A percentile compares a stretch with the other conserved stretches of the same genome.
Evolutionary conservation across 495 filamentous ascomycete species (phyloP).

Genomic region (Neurospora discreta): DNA sequence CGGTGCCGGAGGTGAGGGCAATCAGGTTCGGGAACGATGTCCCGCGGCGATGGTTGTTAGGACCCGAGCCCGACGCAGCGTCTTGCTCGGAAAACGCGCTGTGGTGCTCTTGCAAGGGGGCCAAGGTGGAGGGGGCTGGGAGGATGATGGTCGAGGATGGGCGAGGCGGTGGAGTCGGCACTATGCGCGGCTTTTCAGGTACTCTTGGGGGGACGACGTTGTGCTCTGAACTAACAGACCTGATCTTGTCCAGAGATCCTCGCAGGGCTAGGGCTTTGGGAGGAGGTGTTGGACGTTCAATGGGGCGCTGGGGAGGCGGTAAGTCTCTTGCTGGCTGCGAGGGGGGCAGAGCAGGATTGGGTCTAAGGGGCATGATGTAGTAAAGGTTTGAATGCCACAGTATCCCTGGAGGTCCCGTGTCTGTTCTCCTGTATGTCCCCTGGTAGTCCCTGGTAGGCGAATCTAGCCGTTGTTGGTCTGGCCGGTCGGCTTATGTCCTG

Average conservation of each 20-base stretch:
- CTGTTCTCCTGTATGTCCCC: background rate
- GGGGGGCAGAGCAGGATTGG: background rate
- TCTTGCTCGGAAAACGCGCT: constrained; percentile 24
- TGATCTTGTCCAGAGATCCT: constrained; percentile 12
- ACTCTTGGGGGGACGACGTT: constrained; percentile 7
- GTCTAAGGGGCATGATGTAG: background rate
- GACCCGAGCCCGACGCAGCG: constrained; percentile 8
- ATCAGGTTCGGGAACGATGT: constrained; percentile 30
- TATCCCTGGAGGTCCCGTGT: background rate
- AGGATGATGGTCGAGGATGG: constrained; percentile 9
- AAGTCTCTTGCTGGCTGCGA: background rate
- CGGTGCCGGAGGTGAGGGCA: constrained; percentile 19
- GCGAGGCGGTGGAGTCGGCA: constrained; percentile 5
- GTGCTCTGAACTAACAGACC: background rate
- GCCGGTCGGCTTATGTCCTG: background rate
- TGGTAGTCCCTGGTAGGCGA: background rate
- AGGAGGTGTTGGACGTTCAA: background rate
- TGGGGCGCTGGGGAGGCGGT: background rate
- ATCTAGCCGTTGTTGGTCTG: background rate
- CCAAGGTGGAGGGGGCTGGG: constrained; percentile 7
- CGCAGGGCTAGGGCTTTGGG: constrained; percentile 9
- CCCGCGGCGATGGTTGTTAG: constrained; percentile 29
- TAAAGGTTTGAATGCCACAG: background rate
- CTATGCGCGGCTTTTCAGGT: constrained; percentile 15
- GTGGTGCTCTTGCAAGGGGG: constrained; percentile 25